Conservation (phyloP, 2,329 filamentous ascomycete species). For the Trichophyton verrucosum region DNA sequence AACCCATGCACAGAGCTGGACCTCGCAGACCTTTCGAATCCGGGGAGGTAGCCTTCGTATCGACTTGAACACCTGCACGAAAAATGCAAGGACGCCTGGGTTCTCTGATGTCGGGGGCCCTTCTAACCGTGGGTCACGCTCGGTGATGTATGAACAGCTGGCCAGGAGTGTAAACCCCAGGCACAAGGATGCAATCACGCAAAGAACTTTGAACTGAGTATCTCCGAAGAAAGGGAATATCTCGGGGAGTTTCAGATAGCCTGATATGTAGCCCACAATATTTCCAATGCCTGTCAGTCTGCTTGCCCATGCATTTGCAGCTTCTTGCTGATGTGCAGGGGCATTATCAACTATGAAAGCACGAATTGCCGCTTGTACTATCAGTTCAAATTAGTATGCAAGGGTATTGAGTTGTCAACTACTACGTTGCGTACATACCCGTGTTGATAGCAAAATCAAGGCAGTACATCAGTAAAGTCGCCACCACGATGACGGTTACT, state of each 20-base stretch:
- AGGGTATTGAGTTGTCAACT: neutral
- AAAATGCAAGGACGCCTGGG: slow-evolving; percentile 63
- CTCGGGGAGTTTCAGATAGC: slow-evolving; percentile 65
- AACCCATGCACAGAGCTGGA: slow-evolving; percentile 81
- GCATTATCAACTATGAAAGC: slow-evolving; percentile 91
- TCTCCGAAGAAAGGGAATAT: slow-evolving; percentile 68
- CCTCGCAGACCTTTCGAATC: slow-evolving; percentile 66
- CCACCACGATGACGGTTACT: slow-evolving; percentile 58
- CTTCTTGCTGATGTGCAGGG: slow-evolving; percentile 83
- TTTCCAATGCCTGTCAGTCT: slow-evolving; percentile 78
- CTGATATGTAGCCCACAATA: slow-evolving; percentile 78
- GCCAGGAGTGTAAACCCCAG: slow-evolving; percentile 58
- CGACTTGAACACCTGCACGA: slow-evolving; percentile 62
- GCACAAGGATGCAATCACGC: slow-evolving; percentile 65
- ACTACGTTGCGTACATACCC: slow-evolving; percentile 37
- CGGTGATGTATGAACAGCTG: slow-evolving; percentile 56
- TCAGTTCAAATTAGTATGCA: slow-evolving; percentile 8
- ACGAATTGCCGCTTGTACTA: slow-evolving; percentile 78
- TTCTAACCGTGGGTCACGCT: slow-evolving; percentile 68
- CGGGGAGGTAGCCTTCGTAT: slow-evolving; percentile 69
- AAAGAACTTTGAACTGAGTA: slow-evolving; percentile 87
- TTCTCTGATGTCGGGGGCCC: slow-evolving; percentile 48
- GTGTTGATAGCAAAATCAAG: slow-evolving; percentile 94
- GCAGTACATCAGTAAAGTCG: slow-evolving; percentile 76
- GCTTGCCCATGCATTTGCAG: slow-evolving; percentile 88